Base-by-base conservation (phyloP, 345 rosid genomes). In the Erysimum cheiranthoides region DNA sequence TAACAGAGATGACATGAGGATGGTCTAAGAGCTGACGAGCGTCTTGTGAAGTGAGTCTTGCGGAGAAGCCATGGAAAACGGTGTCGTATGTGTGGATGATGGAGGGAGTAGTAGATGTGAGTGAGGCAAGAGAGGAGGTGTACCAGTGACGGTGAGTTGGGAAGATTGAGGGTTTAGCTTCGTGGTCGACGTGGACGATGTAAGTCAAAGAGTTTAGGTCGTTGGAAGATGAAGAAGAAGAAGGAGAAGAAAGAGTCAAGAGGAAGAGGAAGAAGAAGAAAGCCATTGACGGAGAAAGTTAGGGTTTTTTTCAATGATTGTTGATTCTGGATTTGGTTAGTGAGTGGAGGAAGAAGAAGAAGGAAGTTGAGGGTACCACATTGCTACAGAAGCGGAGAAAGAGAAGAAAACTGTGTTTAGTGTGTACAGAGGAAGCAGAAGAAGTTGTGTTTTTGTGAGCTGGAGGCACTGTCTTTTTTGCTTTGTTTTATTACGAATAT, bases 51-150 rank as follows among this genome's bases (percentile, higher is more conserved):
- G 96, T 80, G 28, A 95, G 84, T 14, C 77, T 65, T 17, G 96
- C 96, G 10, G 97, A 89, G 87, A 95, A 95, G 81, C 99, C 99
- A 1, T 86, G 97, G 77, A 95, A 92, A 73, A 95, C 97, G 62
- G 91, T 90, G 85, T 86, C 84, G 85, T 95, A 95, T 10, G 90
- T 81, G 84, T 95, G 99, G 64, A 89, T 82, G 62, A 95, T 58
- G 46, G 82, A 75, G 9, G 88, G 51, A 43, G 78, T 60, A 2
- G 80, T 14, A 0, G 79, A 36, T 2, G 65, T 16, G 61, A 80
- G 54, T 16, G 87, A 85, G 56, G 83, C 49, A 30, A 84, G 82
- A 0, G 89, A 78, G 25, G 95, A 87, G 1, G 84, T 70, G 82
- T 95, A 95, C 99, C 99, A 95, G 86, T 86, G 93, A 73, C 78